Conservation (phyloP, 805 yeast genomes). For the Suhomyces pyralidae region DNA sequence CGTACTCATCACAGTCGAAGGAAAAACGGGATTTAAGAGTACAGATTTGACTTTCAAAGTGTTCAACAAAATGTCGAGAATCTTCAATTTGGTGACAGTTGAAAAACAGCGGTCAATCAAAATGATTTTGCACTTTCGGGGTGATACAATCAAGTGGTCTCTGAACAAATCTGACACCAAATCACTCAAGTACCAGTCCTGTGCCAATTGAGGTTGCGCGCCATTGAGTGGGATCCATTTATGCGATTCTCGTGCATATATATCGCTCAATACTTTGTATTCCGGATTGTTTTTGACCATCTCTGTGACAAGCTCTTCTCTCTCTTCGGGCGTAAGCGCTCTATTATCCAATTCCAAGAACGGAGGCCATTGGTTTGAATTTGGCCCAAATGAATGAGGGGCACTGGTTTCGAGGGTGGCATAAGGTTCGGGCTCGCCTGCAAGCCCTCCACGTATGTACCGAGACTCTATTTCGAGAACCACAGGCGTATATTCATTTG, state of each 20-base stretch:
- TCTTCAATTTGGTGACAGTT: slow-evolving; percentile 10
- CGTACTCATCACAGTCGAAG: slow-evolving; percentile 20
- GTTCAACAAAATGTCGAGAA: slow-evolving; percentile 20
- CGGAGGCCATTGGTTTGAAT: slow-evolving; percentile 14
- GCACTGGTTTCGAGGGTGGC: slow-evolving; percentile 2
- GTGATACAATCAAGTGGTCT: slow-evolving; percentile 14
- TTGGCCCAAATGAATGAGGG: not conserved
- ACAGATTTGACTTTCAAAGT: slow-evolving; percentile 23
- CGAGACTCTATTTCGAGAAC: slow-evolving; percentile 18
- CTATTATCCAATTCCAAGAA: slow-evolving; percentile 18
- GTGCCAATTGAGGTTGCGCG: not conserved
- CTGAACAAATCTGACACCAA: not conserved
- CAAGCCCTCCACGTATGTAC: slow-evolving; percentile 22
- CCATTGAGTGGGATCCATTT: slow-evolving; percentile 8
- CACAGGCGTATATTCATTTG: slow-evolving; percentile 15
- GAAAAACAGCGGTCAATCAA: slow-evolving; percentile 19
- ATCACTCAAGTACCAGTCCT: not conserved
- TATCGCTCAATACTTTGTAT: slow-evolving; percentile 3
- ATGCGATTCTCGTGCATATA: slow-evolving; percentile 10
- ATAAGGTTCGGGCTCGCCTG: slow-evolving; percentile 21
- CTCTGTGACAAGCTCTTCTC: slow-evolving; percentile 1
- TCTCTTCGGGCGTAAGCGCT: slow-evolving; percentile 17
- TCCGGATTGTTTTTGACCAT: not conserved
- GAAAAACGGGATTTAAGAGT: slow-evolving; percentile 11
- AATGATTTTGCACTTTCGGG: slow-evolving; percentile 19